Conservation (phyloP, 2,329 filamentous ascomycete species). For the Fusarium fujikuroi region DNA sequence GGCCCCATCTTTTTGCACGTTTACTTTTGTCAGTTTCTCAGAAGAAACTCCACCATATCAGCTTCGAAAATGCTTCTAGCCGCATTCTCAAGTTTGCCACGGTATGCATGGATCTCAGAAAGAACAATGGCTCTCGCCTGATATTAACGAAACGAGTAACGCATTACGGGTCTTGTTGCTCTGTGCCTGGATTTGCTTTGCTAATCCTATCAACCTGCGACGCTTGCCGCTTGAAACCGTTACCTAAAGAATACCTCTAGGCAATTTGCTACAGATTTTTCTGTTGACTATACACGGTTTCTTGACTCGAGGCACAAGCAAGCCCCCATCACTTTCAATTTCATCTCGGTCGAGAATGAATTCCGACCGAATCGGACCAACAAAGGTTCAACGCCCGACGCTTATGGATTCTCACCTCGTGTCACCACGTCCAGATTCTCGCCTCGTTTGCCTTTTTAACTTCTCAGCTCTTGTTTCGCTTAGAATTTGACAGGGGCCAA, state of each 20-base stretch:
- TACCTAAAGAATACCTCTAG: conserved; percentile 23
- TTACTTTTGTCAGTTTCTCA: not conserved
- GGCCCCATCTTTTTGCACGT: conserved; percentile 8
- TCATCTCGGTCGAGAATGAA: conserved; percentile 24
- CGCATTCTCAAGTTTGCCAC: conserved; percentile 36
- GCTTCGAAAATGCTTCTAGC: conserved; percentile 39
- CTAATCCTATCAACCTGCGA: conserved; percentile 33
- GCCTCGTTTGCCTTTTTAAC: conserved; percentile 5
- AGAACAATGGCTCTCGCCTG: conserved; percentile 24
- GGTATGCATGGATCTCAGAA: conserved; percentile 31
- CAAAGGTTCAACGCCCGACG: conserved; percentile 4
- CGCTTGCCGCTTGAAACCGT: conserved; percentile 27
- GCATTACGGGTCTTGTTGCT: conserved; percentile 27
- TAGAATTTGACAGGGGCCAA: conserved; percentile 26
- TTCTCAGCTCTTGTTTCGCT: conserved; percentile 24
- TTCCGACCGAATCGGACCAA: conserved; percentile 25
- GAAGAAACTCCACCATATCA: conserved; percentile 22
- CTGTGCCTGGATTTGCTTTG: conserved; percentile 32
- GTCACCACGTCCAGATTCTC: conserved; percentile 11
- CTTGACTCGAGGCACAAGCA: not conserved
- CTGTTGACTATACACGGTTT: not conserved
- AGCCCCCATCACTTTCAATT: not conserved
- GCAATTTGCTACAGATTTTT: not conserved
- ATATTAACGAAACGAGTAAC: conserved; percentile 26
- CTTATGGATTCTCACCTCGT: conserved; percentile 10